Base-by-base conservation (phyloP, 129 eudicot genomes). In the Glebionis coronaria region DNA sequence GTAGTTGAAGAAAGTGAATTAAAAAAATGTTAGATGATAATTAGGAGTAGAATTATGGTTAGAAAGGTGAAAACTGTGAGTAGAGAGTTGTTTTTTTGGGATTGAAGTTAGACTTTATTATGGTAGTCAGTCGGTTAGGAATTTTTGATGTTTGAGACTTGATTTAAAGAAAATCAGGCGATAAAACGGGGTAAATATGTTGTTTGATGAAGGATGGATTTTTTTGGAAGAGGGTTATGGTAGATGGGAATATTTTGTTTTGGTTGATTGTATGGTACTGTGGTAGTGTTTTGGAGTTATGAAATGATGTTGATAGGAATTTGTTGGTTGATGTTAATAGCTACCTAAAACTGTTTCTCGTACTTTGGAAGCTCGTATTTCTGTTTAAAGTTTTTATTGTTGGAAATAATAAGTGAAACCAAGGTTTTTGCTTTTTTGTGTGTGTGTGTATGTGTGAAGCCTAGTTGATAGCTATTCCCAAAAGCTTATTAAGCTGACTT, bases 261-360 rank as follows among this genome's bases (percentile, higher is more conserved):
- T 20, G 1, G 40, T 56, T 69, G 63, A 69, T 31, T 44, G 14
- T 35, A 51, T 49, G 40, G 40, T 35, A 35, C 40, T 35, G 40
- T 46, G 31, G 62, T 21, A 16, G 56, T 20, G 42, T 71, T 21
- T 61, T 53, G 16, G 4, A 20, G 20, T 31, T 47, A 20, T 15
- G 1, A 45, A n/a, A 38, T 40, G 72, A 31, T 29, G 44, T 51
- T 18, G 31, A 29, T 10, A 29, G 4, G 29, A 6, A 18, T 52
- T 19, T 40, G 38, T 54, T 52, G 42, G 53, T 54, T 68, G 19
- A 54, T 27, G 40, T 68, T 52, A 68, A 13, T 38, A 54, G n/a
- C 40, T 69, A 21, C 55, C 18, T 44, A 69, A 54, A 68, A 8
- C 64, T 56, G 73, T 55, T 52, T 56, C 73, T 40, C 20, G 38